Base-by-base conservation (phyloP, 2,329 filamentous ascomycete genomes). In the Nemania bipapillata region DNA sequence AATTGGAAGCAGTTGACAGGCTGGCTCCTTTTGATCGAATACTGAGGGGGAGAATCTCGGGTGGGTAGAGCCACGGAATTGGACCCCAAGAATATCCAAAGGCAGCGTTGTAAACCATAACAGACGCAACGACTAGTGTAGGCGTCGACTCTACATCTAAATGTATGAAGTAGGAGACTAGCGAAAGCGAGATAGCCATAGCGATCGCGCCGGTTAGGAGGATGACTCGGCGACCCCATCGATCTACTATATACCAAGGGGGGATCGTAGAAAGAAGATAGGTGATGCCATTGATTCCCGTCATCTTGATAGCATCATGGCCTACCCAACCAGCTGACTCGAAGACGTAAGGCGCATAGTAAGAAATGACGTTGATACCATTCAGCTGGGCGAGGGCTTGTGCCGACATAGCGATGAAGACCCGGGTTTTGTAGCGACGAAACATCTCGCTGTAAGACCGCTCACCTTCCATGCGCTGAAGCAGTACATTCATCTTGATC, bases 361-460 rank as follows among this genome's bases (percentile, higher is more conserved):
- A 99, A 1, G 95, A 98, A 72, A 99, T 99, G 79, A 99, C 96
- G 81, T 99, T 99, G 84, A 99, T 99, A 73, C 96, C 96, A 83
- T 98, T 98, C 62, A 99, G 89, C 81, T 99, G 96, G 30, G 96
- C 96, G 72, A 99, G 88, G 5, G 91, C 94, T 81, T 98, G 96
- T 3, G 96, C 96, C 37, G 95, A 98, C 96, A 98, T 98, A 81
- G 96, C 96, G 79, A 98, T 98, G 77, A 98, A 93, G 72, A 98
- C 95, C 61, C 96, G 93, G 76, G 92, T 96, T 78, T 87, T 88
- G 84, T 98, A 98, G 70, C 93, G 90, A 76, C 87, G 91, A 85
- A 98, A 99, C 96, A 99, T 99, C 70, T 98, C 96, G 45, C 81
- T 75, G 80, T 98, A 99, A 0, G 92, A 90, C 74, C 96, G 89